phyloP scores from a whole-genome alignment of 306 rosid genomes.

The Quillaja saponaria region DNA sequence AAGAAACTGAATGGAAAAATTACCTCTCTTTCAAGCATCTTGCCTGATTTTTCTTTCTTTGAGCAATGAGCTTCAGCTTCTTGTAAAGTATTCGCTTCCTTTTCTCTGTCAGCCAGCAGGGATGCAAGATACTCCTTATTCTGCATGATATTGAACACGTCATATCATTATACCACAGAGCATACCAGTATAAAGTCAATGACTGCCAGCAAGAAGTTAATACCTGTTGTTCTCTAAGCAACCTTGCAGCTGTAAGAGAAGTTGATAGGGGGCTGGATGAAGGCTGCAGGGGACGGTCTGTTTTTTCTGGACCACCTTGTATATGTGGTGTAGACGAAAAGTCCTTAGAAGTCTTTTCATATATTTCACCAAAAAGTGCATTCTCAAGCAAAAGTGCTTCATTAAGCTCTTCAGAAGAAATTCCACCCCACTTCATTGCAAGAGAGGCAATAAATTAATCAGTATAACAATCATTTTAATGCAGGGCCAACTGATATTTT shows the following conservation, averaged over 20 bases:
- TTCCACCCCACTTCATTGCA: constrained; percentile 64
- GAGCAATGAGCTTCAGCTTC: constrained; percentile 42
- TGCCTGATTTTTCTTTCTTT: constrained; percentile 38
- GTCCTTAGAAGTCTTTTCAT: constrained; percentile 31
- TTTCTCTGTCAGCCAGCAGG: constrained; percentile 48
- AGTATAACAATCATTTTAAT: constrained; percentile 27
- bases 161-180: constrained; percentile 20
- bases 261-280: constrained; percentile 30
- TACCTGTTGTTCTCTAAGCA: constrained; percentile 72
- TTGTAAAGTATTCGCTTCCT: constrained; percentile 38
- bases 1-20: constrained; percentile 1
- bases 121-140: constrained; percentile 59
- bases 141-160: constrained; percentile 40
- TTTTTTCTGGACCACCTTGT: constrained; percentile 38
- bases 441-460: constrained; percentile 22
- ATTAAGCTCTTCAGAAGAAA: constrained; percentile 69
- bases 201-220: constrained; percentile 25
- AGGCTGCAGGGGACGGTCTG: constrained; percentile 31
- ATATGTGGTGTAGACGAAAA: constrained; percentile 36
- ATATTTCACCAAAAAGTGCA: constrained; percentile 50
- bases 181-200: constrained; percentile 1
- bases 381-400: constrained; percentile 68
- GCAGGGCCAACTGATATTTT: too few relatives aligned
- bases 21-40: constrained; percentile 41
- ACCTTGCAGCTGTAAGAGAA: constrained; percentile 37